Conservation (phyloP, 2,329 filamentous ascomycete species). For the Alternaria consortialis region DNA sequence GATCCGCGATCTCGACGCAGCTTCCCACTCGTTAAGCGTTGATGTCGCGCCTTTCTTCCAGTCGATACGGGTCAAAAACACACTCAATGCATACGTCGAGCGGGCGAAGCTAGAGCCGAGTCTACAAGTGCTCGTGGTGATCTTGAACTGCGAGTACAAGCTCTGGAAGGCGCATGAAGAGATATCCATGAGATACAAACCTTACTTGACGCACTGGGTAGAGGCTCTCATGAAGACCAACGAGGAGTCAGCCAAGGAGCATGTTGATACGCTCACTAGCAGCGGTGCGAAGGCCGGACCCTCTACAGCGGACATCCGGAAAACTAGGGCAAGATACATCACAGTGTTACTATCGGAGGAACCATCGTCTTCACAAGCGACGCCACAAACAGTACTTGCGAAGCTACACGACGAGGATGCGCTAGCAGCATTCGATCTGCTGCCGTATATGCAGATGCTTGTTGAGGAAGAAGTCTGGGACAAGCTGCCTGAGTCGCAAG, state of each 20-base stretch:
- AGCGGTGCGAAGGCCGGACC: constrained; percentile 11
- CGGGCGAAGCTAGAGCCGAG: constrained; percentile 28
- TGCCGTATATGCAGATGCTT: constrained; percentile 45
- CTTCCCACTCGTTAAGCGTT: constrained; percentile 2
- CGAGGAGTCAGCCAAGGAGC: not conserved
- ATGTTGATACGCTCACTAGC: not conserved
- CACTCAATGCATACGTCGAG: constrained; percentile 41
- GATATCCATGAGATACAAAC: constrained; percentile 46
- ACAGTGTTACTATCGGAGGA: constrained; percentile 32
- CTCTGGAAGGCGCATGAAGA: constrained; percentile 44
- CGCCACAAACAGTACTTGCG: constrained; percentile 29
- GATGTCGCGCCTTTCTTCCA: constrained; percentile 13
- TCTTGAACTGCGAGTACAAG: constrained; percentile 50
- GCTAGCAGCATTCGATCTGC: constrained; percentile 33
- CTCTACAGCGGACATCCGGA: constrained; percentile 27
- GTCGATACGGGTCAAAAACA: constrained; percentile 41
- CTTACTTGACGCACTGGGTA: constrained; percentile 54
- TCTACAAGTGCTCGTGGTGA: constrained; percentile 33
- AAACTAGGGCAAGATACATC: constrained; percentile 36
- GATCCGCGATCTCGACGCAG: constrained; percentile 18
- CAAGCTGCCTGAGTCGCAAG: constrained; percentile 23
- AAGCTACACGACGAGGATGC: constrained; percentile 20
- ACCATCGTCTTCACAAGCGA: constrained; percentile 3
- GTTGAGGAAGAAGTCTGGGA: constrained; percentile 51
- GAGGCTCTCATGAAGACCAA: constrained; percentile 41